Evolutionary conservation across 352 stramenopile genomes (phyloP), one percentile per base, ranked within the genome.

Genomic region (Phytophthora lateralis): DNA sequence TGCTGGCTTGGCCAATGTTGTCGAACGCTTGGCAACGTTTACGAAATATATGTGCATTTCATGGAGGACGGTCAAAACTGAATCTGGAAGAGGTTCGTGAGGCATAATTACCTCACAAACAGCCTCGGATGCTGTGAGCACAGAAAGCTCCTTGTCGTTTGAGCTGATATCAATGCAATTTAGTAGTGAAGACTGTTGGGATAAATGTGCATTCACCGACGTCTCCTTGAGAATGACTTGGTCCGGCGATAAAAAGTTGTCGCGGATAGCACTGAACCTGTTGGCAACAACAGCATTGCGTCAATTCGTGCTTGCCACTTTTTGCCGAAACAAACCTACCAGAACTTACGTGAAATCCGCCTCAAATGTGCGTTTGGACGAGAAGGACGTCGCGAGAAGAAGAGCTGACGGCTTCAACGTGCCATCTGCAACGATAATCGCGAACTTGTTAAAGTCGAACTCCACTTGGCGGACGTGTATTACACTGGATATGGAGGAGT

Each of bases 221-320:
- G 67, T 75, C 52, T 88, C 72, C 51, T 88, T 88, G 15, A 90
- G 66, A 2, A 70, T 68, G 2, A 85, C 75, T 11, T 62, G 67
- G 6, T 84, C 76, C 2, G 80, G 80, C 3, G 53, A 55, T 30
- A 89, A 55, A 44, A 89, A 90, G 41, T 87, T 89, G 39, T 88
- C 81, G 21, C 75, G 69, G 17, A 90, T 69, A 49, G 65, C 60
- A 10, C 53, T 44, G 41, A 90, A 89, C n/a, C 74, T 84, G 38
- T 9, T 32, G 14, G 32, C 6, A 43, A 55, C 12, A 20, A 44
- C 15, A 38, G 39, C 30, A 54, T 35, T 39, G 8, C 11, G 34
- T 51, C 34, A 43, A 9, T 46, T n/a, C 17, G 4, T 9, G n/a
- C 29, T 30, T 11, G 2, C 8, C 12, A 26, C 4, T 53, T 32